Evolutionary conservation across 257 asterid genomes (phyloP).

Genomic region (Solanum sitiens): DNA sequence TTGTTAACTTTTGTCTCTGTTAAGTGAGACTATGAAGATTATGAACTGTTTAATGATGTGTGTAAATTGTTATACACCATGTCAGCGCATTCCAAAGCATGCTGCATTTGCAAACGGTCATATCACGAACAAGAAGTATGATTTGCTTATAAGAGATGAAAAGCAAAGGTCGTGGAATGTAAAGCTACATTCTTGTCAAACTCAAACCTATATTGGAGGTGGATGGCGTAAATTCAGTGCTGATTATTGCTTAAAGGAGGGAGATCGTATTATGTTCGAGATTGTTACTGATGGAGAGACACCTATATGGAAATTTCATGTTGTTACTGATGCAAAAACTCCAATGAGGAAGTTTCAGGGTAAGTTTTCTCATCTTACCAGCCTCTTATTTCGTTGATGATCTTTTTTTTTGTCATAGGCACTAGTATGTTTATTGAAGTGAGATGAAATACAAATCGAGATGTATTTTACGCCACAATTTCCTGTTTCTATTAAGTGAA

Average conservation of each 20-base stretch:
- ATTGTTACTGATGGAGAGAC: not conserved
- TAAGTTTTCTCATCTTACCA: not conserved
- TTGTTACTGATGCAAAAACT: not conserved
- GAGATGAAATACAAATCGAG: not conserved
- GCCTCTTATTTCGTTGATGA: not conserved
- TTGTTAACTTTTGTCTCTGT: not conserved
- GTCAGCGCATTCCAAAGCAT: not conserved
- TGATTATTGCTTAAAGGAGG: not conserved
- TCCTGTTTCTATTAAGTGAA: not conserved
- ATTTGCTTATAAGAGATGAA: not conserved
- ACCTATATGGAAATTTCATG: not conserved
- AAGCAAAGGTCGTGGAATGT: not conserved
- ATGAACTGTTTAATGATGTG: not conserved
- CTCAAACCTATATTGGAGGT: not conserved
- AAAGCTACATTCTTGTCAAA: not conserved
- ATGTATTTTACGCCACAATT: too few relatives aligned
- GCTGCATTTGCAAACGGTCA: not conserved
- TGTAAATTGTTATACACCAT: not conserved
- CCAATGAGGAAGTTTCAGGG: not conserved
- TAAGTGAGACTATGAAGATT: not conserved
- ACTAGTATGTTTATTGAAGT: not conserved
- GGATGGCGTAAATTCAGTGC: not conserved
- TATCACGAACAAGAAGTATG: not conserved
- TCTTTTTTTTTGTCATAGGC: not conserved
- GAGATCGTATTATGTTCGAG: not conserved